phyloP scores from a whole-genome alignment of 352 stramenopile species.

The Pythium insidiosum region DNA sequence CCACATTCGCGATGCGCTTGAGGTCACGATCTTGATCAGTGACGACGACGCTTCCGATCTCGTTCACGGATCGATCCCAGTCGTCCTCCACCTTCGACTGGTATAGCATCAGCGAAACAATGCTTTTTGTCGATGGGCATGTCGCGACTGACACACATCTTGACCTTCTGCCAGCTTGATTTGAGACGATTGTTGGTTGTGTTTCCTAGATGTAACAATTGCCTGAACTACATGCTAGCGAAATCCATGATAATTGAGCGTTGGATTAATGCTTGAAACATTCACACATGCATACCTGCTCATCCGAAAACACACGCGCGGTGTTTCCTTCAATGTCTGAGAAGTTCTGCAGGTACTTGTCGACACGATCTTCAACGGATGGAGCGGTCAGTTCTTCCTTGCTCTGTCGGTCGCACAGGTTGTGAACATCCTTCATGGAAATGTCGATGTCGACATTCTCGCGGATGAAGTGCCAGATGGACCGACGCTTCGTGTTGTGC shows the following conservation, averaged over 20 bases:
- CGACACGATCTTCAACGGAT: background rate
- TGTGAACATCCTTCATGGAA: slow-evolving; percentile 31
- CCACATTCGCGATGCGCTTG: too few species aligned
- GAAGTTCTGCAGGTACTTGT: slow-evolving; percentile 4
- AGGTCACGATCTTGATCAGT: too few species aligned
- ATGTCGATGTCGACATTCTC: slow-evolving; percentile 18
- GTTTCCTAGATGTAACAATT: slow-evolving; percentile 3
- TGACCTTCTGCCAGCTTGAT: slow-evolving; percentile 3
- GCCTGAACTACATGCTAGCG: background rate
- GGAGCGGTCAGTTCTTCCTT: background rate
- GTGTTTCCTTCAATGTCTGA: background rate
- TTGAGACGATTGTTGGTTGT: slow-evolving; percentile 15
- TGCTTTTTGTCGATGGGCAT: slow-evolving; percentile 1
- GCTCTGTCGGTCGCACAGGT: slow-evolving; percentile 11
- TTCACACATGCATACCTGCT: background rate
- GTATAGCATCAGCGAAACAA: background rate
- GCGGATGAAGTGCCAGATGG: slow-evolving; percentile 28
- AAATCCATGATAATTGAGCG: background rate
- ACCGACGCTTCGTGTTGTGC: slow-evolving; percentile 19
- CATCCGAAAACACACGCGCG: background rate
- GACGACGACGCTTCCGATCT: too few species aligned
- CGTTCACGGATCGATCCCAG: too few species aligned
- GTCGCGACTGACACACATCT: background rate
- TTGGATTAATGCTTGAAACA: too few species aligned
- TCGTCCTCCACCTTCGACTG: too few species aligned